Base-by-base conservation (phyloP, 169 alveolate genomes). In the Plasmodium billcollinsi region DNA sequence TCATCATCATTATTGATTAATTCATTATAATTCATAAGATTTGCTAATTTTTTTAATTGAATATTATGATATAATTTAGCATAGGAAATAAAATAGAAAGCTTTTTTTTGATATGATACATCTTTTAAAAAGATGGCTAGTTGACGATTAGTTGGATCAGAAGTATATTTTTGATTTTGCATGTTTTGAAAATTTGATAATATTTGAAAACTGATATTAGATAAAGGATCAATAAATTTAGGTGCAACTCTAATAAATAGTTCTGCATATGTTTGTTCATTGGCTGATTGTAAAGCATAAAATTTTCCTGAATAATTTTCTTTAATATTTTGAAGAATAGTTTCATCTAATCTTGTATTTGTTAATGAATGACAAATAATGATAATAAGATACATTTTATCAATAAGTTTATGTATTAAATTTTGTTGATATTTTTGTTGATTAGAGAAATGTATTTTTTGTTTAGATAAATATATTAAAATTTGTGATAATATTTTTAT, bases 301-400 rank as follows among this genome's bases (percentile, higher is more conserved):
- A 93, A 95, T 59, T 92, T 94, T 12, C 95, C 93, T 24, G 97
- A 88, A 74, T 95, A 95, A 67, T 92, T 96, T 72, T 95, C 97
- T 90, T 94, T 93, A 8, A 95, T 93, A 59, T 94, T 88, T 59
- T 95, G 97, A 7, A 86, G 24, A 0, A 95, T 67, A 4, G 95
- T 88, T 75, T 95, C 97, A 66, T 95, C 97, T 47, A 95, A 88
- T 65, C 93, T 85, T 5, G 88, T 73, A 65, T 74, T 88, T 15
- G 93, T 85, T 15, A 95, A 80, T 14, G 95, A 72, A 76, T 93
- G 95, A 58, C 97, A 95, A n/a, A 95, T 80, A 56, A 95, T 93
- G 33, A 94, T 62, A 5, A 95, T 89, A 21, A 94, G 66, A 91
- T 94, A 95, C 97, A 95, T 95, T 73, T 92, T 92, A 63, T 95